Percentiles rank a stretch among this genome's conserved stretches.
phyloP scores from a whole-genome alignment of 2,329 filamentous ascomycete species.

The Phyllosticta citrichinensis region DNA sequence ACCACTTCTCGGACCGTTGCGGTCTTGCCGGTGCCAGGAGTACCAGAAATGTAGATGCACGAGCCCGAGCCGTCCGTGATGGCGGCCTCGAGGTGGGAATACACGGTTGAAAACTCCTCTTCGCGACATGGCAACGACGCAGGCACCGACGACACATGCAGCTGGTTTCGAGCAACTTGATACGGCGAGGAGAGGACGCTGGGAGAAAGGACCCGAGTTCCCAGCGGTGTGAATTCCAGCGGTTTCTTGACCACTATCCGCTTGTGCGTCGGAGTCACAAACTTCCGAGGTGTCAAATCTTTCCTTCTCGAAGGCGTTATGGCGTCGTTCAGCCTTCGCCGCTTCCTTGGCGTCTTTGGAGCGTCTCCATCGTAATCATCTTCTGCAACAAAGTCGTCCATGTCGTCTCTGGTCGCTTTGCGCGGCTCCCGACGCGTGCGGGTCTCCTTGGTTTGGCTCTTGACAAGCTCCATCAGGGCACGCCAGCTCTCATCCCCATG shows the following conservation, averaged over 20 bases:
- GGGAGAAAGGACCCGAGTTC: constrained; percentile 72
- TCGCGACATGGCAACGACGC: constrained; percentile 83
- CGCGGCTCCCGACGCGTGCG: constrained; percentile 39
- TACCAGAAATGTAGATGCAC: constrained; percentile 99
- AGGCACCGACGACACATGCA: constrained; percentile 92
- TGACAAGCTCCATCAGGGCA: constrained; percentile 55
- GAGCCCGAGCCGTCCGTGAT: constrained; percentile 89
- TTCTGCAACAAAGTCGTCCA: constrained; percentile 34
- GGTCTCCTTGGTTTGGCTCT: constrained; percentile 62
- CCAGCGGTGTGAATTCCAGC: constrained; percentile 91
- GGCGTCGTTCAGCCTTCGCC: constrained; percentile 36
- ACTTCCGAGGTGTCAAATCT: constrained; percentile 40
- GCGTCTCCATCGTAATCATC: constrained; percentile 30
- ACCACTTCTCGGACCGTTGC: constrained; percentile 95
- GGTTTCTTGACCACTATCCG: constrained; percentile 72
- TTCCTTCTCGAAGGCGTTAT: constrained; percentile 36
- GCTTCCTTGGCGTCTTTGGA: constrained; percentile 38
- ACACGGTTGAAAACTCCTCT: constrained; percentile 82
- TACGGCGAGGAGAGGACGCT: constrained; percentile 77
- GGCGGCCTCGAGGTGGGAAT: constrained; percentile 85
- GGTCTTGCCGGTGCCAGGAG: constrained; percentile 93
- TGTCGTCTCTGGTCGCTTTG: constrained; percentile 25
- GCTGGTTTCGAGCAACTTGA: constrained; percentile 73
- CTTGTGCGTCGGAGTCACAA: constrained; percentile 55
- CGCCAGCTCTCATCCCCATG: constrained; percentile 56